Percentiles rank a stretch among this genome's conserved stretches.
Conservation (phyloP, 164 flowering plant species). For the Macadamia tetraphylla region DNA sequence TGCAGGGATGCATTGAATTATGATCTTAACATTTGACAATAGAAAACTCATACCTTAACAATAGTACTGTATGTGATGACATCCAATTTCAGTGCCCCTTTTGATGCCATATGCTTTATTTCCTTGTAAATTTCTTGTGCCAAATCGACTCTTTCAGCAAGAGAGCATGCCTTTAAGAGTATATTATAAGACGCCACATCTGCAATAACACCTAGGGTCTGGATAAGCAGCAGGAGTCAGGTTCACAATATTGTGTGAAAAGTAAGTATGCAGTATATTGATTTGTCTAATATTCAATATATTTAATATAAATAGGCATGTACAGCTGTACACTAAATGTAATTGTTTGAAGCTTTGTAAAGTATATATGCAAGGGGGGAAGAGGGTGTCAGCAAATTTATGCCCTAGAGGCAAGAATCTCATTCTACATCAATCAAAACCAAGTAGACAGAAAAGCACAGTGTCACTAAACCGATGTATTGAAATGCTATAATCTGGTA, state of each 20-base stretch:
- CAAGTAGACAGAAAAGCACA: too few species aligned
- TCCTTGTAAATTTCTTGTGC: conserved; percentile 71
- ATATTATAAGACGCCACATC: conserved; percentile 82
- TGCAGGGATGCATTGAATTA: neutral
- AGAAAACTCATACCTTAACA: conserved; percentile 63
- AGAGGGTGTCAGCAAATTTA: too few species aligned
- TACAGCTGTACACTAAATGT: too few species aligned
- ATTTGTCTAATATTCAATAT: too few species aligned
- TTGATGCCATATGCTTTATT: conserved; percentile 45
- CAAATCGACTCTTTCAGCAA: conserved; percentile 73
- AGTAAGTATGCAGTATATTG: neutral
- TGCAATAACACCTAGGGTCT: conserved; percentile 58
- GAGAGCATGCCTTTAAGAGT: conserved; percentile 79
- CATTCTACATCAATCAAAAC: too few species aligned
- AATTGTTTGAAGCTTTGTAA: too few species aligned
- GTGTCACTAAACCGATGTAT: too few species aligned
- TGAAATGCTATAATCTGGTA: too few species aligned
- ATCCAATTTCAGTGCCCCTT: conserved; percentile 61
- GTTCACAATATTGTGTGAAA: neutral
- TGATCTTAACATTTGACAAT: neutral
- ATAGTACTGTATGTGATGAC: conserved; percentile 88
- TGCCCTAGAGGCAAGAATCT: too few species aligned
- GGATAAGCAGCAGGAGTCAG: conserved; percentile 9
- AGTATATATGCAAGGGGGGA: too few species aligned
- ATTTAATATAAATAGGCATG: too few species aligned